These are phyloP conservation scores for Cryptococcus wingfieldii DNA, from an alignment of 1,284 basidiomycete species.

Conservation along the genomic window DNA sequence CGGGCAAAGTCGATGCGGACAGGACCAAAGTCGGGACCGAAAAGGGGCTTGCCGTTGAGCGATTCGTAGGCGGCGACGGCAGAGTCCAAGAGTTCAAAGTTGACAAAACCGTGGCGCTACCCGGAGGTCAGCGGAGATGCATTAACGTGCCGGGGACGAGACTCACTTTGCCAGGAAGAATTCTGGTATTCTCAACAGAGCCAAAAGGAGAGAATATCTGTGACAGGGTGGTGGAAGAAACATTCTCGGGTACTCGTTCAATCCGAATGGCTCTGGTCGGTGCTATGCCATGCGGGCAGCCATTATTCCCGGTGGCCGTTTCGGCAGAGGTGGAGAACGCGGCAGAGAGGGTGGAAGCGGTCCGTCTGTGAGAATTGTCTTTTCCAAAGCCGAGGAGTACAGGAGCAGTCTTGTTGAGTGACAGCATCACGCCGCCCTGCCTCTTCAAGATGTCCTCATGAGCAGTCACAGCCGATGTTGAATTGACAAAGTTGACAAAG, in stretches of 20 bases:
- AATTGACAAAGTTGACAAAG: constrained; percentile 96
- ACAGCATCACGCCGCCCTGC: constrained; percentile 79
- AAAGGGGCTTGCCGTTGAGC: constrained; percentile 89
- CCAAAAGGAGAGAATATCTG: constrained; percentile 86
- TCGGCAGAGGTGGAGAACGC: constrained; percentile 54
- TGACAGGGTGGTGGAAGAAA: constrained; percentile 84
- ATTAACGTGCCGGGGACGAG: not conserved
- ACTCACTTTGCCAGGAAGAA: constrained; percentile 94
- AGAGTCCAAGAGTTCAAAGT: constrained; percentile 95
- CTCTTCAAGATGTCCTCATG: constrained; percentile 95
- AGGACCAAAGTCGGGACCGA: constrained; percentile 91
- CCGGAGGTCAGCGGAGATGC: not conserved
- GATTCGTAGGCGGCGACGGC: constrained; percentile 91
- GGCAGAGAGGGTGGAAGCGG: constrained; percentile 66
- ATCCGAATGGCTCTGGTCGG: constrained; percentile 94
- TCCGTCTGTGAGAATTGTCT: constrained; percentile 78
- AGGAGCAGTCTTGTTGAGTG: constrained; percentile 84
- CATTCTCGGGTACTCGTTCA: constrained; percentile 87
- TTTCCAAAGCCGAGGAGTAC: constrained; percentile 97
- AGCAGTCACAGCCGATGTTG: constrained; percentile 89
- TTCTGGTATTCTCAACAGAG: constrained; percentile 90
- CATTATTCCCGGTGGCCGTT: constrained; percentile 54
- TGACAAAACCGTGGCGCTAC: constrained; percentile 59
- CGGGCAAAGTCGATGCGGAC: constrained; percentile 95
- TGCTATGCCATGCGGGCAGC: constrained; percentile 27